Evolutionary conservation across 1,284 basidiomycete genomes (phyloP).

Genomic region (Leccinum proximum): DNA sequence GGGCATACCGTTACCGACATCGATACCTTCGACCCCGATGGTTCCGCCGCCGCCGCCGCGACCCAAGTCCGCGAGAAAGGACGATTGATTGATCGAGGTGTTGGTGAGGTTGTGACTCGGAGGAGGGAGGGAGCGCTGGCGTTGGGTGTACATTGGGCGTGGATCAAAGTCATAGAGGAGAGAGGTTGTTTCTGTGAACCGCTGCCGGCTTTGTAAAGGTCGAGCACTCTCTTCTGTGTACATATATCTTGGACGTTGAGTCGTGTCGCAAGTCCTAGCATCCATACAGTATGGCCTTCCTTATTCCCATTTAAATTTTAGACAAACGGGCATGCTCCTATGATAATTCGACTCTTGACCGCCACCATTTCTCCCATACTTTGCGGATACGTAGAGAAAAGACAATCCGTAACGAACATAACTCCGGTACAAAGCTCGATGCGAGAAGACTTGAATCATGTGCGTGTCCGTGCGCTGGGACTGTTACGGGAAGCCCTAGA

Average conservation of each 20-base stretch:
- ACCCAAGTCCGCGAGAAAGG: conserved; percentile 38
- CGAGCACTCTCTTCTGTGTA: background rate
- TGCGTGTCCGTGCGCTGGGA: no score
- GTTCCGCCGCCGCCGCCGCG: conserved; percentile 19
- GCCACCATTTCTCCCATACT: no score
- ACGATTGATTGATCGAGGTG: conserved; percentile 32
- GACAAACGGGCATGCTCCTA: no score
- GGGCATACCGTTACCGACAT: conserved; percentile 17
- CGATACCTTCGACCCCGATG: conserved; percentile 19
- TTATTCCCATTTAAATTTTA: background rate
- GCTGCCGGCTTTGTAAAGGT: background rate
- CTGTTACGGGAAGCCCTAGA: no score
- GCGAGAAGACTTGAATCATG: no score
- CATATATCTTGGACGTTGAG: background rate
- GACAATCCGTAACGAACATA: no score
- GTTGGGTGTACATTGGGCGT: background rate
- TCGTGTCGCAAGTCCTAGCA: background rate
- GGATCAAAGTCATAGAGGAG: background rate
- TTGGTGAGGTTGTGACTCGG: background rate
- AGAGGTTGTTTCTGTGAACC: background rate
- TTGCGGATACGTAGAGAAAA: no score
- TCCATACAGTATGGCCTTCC: background rate
- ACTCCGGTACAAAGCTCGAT: no score
- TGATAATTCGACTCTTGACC: no score
- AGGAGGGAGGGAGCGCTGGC: background rate